Base-by-base conservation (phyloP, 177 flowering plant species). In the Vitis hybrid region DNA sequence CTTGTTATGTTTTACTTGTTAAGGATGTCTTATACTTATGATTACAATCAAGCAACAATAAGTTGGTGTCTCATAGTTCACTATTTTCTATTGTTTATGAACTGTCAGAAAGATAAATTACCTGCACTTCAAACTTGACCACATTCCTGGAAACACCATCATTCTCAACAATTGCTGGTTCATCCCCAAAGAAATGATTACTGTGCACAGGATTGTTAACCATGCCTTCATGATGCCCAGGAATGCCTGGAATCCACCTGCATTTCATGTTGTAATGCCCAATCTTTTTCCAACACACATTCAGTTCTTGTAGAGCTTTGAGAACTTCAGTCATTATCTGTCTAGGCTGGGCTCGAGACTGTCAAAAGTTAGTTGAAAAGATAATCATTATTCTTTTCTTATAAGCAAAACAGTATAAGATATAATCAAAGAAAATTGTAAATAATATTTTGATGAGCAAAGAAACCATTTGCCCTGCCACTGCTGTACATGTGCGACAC, bases 41-140 rank as follows among this genome's bases (percentile, higher is more conserved):
- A 6, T 7, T 40, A 40, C 9, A 40, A 40, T 27, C 30, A 7
- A 40, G 46, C 46, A 40, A 40, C 2, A 40, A 40, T 40, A 7
- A 40, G 6, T 40, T 40, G 7, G 46, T 40, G 46, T 40, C 46
- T 0, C 8, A 7, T 40, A 27, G 30, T 40, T 40, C 46, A 40
- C 8, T 40, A 40, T 40, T 40, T 40, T 40, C 46, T 7, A 40
- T 40, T 27, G 30, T 40, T 40, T 40, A 40, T 40, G 46, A 40
- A 40, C 46, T 4, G 46, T 40, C 46, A 40, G 46, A 0, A 40
- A 40, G 8, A 5, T 40, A n/a, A 30, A 57, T 60, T 86, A 93
- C 99, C 99, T 93, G 99, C 67, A 95, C 80, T 84, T 95, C 99
- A 84, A 95, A 95, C 82, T 90, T 95, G 71, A 95, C 87, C 68